A percentile compares a stretch with the other conserved stretches of the same genome.
Evolutionary conservation across 2,329 filamentous ascomycete genomes (phyloP).

Genomic region (Phyllosticta citriasiana): DNA sequence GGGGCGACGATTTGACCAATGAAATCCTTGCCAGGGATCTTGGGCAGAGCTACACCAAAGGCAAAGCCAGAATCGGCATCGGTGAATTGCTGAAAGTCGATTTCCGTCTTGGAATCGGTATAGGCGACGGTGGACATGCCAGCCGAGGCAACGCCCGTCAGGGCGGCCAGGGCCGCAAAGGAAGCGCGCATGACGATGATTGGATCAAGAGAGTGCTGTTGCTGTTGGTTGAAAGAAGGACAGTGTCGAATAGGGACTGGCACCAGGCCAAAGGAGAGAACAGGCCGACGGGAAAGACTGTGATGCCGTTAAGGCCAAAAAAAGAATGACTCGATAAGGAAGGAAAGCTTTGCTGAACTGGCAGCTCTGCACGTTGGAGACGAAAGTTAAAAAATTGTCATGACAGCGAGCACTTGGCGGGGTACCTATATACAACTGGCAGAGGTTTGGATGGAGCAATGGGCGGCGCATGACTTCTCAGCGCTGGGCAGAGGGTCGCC

Average conservation of each 20-base stretch:
- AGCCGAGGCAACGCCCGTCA: constrained; percentile 2
- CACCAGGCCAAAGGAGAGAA: constrained; percentile 9
- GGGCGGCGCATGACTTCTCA: constrained; percentile 7
- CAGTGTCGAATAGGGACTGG: neutral
- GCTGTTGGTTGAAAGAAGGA: neutral
- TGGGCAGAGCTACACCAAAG: constrained; percentile 43
- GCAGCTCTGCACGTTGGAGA: constrained; percentile 3
- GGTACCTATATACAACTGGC: neutral
- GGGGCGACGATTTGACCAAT: constrained; percentile 40
- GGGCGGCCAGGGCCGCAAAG: constrained; percentile 1
- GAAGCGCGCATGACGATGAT: neutral
- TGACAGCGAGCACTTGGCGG: neutral
- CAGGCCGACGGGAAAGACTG: constrained; percentile 5
- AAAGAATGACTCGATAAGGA: constrained; percentile 9
- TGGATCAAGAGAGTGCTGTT: neutral
- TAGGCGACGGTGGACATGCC: constrained; percentile 2
- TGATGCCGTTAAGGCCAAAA: constrained; percentile 6
- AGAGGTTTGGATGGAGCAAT: neutral
- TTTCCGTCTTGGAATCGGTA: constrained; percentile 24
- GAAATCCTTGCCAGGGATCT: constrained; percentile 41
- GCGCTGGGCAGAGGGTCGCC: neutral
- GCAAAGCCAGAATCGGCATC: constrained; percentile 32
- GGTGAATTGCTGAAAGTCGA: constrained; percentile 22
- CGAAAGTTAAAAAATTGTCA: neutral
- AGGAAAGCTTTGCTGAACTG: constrained; percentile 5